Evolutionary conservation across 768 basidiomycete genomes (phyloP), one percentile per base, ranked within the genome.

Genomic region (Hirschioporus abietinus): DNA sequence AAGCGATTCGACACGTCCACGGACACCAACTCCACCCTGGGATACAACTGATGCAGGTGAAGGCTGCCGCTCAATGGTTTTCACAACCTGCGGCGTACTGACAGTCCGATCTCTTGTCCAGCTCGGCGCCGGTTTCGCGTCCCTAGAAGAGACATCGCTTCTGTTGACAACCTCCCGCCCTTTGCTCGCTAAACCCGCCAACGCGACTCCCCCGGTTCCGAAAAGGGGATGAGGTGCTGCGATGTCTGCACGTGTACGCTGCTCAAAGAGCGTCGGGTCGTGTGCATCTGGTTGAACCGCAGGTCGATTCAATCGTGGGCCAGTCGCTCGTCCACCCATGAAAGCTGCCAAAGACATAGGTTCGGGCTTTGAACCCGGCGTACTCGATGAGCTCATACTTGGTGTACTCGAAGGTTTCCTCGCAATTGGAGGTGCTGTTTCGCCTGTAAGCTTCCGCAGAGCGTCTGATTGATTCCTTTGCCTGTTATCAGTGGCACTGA

Each of bases 301-400:
- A 71, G 87, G 91, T 66, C 81, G 85, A 69, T 84, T 92, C 58
- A 94, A 81, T 42, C 88, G 82, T 3, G 91, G 91, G 25, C 91
- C 92, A 58, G 86, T 83, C 17, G 88, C 91, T 27, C 81, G 84
- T 7, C 92, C 91, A 42, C 92, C 92, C 70, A 93, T 93, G 74
- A 93, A 92, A 1, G 88, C 84, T 0, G 92, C 92, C 27, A 93
- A 82, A 1, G 92, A 94, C 9, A 90, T 86, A 12, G 86, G 79
- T 58, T 83, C 79, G 1, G 81, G 68, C 64, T 77, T 81, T 24
- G 62, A 20, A 42, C 23, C 57, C 35, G 70, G 71, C 60, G 35
- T 15, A 68, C 60, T 15, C 63, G 67, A 63, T 62, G 64, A 69
- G 30, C 66, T 64, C 64, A 20, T 6, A 58, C 30, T 66, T 35